These are phyloP conservation scores for Chlorella sp. DNA, from an alignment of 139 green algal species.

Conservation along the genomic window DNA sequence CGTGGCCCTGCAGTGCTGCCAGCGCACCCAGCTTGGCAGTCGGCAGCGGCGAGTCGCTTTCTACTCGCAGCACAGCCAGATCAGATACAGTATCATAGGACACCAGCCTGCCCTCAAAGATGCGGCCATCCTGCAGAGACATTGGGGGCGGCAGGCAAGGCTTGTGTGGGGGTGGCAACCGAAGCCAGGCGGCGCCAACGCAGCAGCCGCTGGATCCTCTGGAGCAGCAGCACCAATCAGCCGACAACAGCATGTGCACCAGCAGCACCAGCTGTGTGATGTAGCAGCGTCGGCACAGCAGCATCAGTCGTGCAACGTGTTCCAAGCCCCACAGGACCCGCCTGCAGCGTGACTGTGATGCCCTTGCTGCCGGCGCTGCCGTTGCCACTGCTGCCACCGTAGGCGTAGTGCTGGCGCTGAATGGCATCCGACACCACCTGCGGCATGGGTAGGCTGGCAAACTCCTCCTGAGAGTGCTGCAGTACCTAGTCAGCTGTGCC, in stretches of 20 bases:
- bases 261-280: background rate
- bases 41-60: slow-evolving; percentile 60
- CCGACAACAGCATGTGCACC: background rate
- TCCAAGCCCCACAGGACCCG: background rate
- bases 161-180: no score
- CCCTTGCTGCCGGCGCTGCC: background rate
- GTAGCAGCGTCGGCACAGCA: no score
- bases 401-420: background rate
- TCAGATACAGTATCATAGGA: slow-evolving; percentile 71
- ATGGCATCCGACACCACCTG: slow-evolving; percentile 65
- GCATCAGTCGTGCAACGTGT: no score
- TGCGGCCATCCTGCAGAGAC: slow-evolving; percentile 71
- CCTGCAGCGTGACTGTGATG: slow-evolving; percentile 68
- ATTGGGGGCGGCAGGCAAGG: no score
- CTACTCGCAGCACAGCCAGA: slow-evolving; percentile 74
- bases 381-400: slow-evolving; percentile 7
- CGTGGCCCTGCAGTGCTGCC: no score
- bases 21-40: slow-evolving; percentile 51
- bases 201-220: no score
- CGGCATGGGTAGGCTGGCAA: no score
- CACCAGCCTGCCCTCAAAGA: slow-evolving; percentile 73
- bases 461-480: no score
- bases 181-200: no score
- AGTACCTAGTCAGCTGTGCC: no score
- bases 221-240: background rate